These are phyloP conservation scores for Leccinellum albellum DNA, from an alignment of 768 basidiomycete species.

Conservation along the genomic window DNA sequence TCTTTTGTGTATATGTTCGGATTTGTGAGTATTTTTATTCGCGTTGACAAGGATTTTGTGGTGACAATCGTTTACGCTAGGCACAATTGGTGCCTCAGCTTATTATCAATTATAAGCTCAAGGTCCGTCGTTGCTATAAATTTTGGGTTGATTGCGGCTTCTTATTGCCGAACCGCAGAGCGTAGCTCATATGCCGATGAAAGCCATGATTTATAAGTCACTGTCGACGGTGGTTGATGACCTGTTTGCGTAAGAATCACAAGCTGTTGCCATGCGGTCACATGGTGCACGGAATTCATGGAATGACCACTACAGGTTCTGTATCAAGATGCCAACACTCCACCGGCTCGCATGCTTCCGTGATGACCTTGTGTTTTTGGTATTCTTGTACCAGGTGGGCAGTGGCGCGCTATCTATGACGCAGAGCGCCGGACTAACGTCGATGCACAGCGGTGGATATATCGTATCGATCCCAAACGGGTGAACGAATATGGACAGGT, in stretches of 20 bases:
- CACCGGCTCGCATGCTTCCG: constrained; percentile 90
- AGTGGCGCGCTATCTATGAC: constrained; percentile 6
- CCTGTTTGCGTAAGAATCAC: constrained; percentile 70
- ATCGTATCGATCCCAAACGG: constrained; percentile 90
- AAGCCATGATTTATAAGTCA: constrained; percentile 95
- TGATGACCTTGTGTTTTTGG: constrained; percentile 86
- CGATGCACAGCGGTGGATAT: constrained; percentile 81
- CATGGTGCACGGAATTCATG: constrained; percentile 15
- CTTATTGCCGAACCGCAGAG: constrained; percentile 46
- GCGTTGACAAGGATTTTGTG: constrained; percentile 6
- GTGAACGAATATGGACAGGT: constrained; percentile 97
- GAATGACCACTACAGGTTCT: constrained; percentile 54
- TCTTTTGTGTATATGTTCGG: constrained; percentile 97
- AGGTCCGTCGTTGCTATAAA: constrained; percentile 45
- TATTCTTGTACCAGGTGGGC: constrained; percentile 88
- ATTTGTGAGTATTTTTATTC: constrained; percentile 63
- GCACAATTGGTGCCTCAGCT: constrained; percentile 83
- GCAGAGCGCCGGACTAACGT: constrained; percentile 8
- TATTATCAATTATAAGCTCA: constrained; percentile 97
- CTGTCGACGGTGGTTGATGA: constrained; percentile 90
- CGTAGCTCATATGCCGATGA: constrained; percentile 98
- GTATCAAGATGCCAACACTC: constrained; percentile 94
- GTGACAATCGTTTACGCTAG: constrained; percentile 36
- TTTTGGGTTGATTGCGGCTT: background rate
- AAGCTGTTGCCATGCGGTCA: constrained; percentile 11